A percentile compares a stretch with the other conserved stretches of the same genome.
These are phyloP conservation scores for Cnidoscolus chayamansa DNA, from an alignment of 441 rosid species.

Conservation along the genomic window DNA sequence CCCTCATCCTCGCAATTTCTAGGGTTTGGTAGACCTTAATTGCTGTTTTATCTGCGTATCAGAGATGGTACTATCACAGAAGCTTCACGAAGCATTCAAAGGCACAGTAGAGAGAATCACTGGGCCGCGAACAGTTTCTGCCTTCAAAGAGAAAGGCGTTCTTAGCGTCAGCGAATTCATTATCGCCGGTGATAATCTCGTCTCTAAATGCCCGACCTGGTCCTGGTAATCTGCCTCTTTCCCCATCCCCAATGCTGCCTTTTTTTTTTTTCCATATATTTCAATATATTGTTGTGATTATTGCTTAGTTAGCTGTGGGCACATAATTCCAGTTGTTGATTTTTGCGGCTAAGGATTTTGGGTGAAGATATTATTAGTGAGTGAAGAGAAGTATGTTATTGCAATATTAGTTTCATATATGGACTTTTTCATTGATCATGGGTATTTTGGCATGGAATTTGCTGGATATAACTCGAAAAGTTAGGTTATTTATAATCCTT, in stretches of 20 bases:
- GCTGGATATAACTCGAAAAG: not conserved
- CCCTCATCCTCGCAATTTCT: slow-evolving; percentile 6
- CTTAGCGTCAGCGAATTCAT: slow-evolving; percentile 92
- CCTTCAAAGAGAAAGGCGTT: slow-evolving; percentile 96
- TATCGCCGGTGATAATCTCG: slow-evolving; percentile 96
- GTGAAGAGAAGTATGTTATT: not conserved
- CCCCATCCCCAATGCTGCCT: no score
- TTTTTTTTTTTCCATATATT: not conserved
- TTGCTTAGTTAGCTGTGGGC: not conserved
- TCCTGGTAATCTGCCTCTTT: slow-evolving; percentile 58
- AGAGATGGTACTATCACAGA: slow-evolving; percentile 66
- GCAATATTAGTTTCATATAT: not conserved
- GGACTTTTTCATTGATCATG: not conserved
- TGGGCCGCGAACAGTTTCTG: slow-evolving; percentile 87
- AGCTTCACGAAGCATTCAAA: slow-evolving; percentile 82
- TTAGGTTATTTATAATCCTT: not conserved
- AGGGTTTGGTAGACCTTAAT: slow-evolving; percentile 12
- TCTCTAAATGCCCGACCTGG: slow-evolving; percentile 98
- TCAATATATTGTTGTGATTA: not conserved
- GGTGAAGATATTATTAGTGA: not conserved
- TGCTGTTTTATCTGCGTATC: not conserved
- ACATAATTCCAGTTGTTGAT: not conserved
- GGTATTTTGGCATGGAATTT: slow-evolving; percentile 1
- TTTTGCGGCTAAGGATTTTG: not conserved
- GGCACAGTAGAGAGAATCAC: slow-evolving; percentile 95